Evolutionary conservation across 2,329 filamentous ascomycete species (phyloP), one percentile per base, ranked within the genome.

Genomic region (Rhytidhysteron rufulum): DNA sequence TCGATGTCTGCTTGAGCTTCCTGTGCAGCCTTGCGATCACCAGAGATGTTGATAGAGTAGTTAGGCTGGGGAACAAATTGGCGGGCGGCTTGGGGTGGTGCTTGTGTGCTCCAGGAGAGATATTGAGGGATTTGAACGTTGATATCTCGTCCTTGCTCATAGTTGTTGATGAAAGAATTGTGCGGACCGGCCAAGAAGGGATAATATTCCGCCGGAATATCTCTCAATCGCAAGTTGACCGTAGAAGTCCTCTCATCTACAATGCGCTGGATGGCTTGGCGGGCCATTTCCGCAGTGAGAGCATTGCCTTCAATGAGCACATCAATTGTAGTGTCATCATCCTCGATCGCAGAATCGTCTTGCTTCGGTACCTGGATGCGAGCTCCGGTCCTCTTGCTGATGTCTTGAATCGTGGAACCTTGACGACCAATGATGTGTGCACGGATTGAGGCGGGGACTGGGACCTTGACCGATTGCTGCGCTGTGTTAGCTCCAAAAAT

Each of bases 371-470:
- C 80, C 62, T 95, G 88, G 58, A 98, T 90, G 50, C 83, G 83
- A 39, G 93, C 91, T 46, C 91, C 90, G 3, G 89, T 93, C 66
- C 86, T 85, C 65, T 91, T 87, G 68, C 91, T 87, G 39, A 98
- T 82, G 34, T 85, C 79, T 70, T 94, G 91, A 63, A 98, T 94
- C 46, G 85, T 91, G 19, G 88, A 80, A 43, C 94, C 94, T 60
- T 86, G 83, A 60, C 88, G 89, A 54, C 93, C 94, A 62, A 98
- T 97, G 66, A 98, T 90, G 66, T 91, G 85, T 39, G 90, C 81
- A 46, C 89, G 83, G 17, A 88, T 81, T 29, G 88, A 91, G 35
- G 84, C 79, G 38, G 91, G 93, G 49, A 98, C 85, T 2, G 86
- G 76, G 35, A 97, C 80, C 49, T 82, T 84, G 58, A 87, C 75